Percentiles rank a stretch among this genome's conserved stretches.
These are phyloP conservation scores for Lithocarpus polystachyus DNA, from an alignment of 306 rosid genomes.

Conservation along the genomic window DNA sequence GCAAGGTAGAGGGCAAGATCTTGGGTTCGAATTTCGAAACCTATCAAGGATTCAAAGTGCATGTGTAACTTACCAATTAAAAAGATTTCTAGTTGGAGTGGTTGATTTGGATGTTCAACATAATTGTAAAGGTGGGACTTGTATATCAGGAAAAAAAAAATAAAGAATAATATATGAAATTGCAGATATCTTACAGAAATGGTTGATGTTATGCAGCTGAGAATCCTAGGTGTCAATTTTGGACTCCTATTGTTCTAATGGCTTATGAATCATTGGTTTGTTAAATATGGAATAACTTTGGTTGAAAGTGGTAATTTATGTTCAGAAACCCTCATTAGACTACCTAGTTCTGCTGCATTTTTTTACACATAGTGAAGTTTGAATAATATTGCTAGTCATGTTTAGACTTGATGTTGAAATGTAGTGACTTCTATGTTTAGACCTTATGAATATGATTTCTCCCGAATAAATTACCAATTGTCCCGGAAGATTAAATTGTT, in stretches of 20 bases:
- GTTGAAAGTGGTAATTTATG: neutral
- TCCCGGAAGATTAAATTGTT: no score
- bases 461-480: no score
- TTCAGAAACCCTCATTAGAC: neutral
- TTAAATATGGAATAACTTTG: neutral
- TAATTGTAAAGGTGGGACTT: neutral
- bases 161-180: neutral
- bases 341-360: neutral
- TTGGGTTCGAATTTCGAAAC: no score
- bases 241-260: neutral
- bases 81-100: neutral
- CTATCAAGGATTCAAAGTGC: no score
- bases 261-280: neutral
- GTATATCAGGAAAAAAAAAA: neutral
- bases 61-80: no score
- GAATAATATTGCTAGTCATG: neutral
- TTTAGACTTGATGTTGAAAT: conserved; percentile 2
- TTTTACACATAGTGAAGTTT: neutral
- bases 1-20: no score
- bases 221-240: neutral
- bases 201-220: neutral
- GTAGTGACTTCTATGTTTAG: neutral
- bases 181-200: neutral
- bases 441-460: conserved; percentile 12
- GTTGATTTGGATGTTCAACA: neutral